Conservation (phyloP, 163 green algal species). For the Scenedesmus sp. region DNA sequence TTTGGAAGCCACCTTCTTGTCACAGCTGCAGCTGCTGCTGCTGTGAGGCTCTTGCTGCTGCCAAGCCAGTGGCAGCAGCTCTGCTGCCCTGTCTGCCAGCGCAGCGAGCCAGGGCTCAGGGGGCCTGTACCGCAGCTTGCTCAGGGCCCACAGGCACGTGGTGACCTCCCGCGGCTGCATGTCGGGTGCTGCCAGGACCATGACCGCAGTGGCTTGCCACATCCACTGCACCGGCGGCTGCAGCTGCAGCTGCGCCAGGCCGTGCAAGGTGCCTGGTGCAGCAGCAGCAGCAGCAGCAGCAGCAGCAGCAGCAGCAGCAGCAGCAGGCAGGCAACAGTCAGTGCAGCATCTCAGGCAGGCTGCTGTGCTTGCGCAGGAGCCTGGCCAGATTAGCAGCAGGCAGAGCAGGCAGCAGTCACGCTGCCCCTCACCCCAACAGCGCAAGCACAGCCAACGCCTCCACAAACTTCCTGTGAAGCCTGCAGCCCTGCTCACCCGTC, state of each 20-base stretch:
- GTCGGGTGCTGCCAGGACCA: conserved; percentile 12
- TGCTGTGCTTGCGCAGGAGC: too few species aligned
- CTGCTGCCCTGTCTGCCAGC: conserved; percentile 12
- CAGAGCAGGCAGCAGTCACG: too few species aligned
- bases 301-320: neutral
- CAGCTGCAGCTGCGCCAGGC: conserved; percentile 28
- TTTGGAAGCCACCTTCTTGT: neutral
- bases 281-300: neutral
- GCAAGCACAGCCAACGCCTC: too few species aligned
- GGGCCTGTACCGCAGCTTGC: conserved; percentile 38
- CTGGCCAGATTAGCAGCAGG: neutral
- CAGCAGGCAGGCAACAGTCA: neutral
- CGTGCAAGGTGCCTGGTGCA: conserved; percentile 27
- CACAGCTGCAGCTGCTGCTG: neutral
- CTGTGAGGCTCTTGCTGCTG: neutral
- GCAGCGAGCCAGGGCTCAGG: conserved; percentile 36
- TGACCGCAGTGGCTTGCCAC: neutral
- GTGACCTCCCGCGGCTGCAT: conserved; percentile 12
- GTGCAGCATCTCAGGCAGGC: neutral
- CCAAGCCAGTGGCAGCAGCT: conserved; percentile 39
- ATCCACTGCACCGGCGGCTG: conserved; percentile 58
- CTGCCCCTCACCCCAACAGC: too few species aligned
- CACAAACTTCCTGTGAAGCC: too few species aligned
- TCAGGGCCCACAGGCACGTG: conserved; percentile 45
- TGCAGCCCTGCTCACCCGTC: too few species aligned